Percentiles rank a stretch among this genome's conserved stretches.
Evolutionary conservation across 1,284 basidiomycete species (phyloP).

Genomic region (Fomitopsis palustris): DNA sequence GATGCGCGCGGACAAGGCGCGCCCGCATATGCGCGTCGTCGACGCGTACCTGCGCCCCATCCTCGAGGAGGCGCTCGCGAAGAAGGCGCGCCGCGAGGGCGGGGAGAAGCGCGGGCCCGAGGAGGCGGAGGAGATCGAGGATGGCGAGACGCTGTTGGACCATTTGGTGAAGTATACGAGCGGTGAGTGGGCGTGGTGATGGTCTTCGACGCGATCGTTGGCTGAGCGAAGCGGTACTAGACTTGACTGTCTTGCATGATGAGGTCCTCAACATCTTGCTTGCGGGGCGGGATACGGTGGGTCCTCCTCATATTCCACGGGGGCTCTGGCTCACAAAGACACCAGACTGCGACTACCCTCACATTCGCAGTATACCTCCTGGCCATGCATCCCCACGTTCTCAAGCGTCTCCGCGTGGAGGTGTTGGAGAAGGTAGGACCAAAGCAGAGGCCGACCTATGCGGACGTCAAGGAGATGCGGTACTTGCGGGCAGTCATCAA

Average conservation of each 20-base stretch:
- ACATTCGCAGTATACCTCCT: conserved; percentile 39
- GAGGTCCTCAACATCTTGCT: conserved; percentile 39
- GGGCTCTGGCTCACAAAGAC: too few species aligned
- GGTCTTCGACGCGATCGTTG: not conserved
- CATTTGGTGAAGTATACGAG: conserved; percentile 34
- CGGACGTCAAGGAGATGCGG: conserved; percentile 35
- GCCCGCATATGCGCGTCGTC: conserved; percentile 16
- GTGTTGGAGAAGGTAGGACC: conserved; percentile 32
- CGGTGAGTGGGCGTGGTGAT: conserved; percentile 14
- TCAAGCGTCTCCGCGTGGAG: conserved; percentile 34
- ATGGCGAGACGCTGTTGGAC: conserved; percentile 34
- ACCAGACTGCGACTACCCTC: conserved; percentile 30
- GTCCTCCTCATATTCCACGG: not conserved
- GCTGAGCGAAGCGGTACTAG: not conserved
- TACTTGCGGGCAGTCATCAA: conserved; percentile 33
- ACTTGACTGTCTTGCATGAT: conserved; percentile 30
- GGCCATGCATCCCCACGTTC: conserved; percentile 32
- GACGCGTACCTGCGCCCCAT: conserved; percentile 34
- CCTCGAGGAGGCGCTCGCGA: conserved; percentile 34
- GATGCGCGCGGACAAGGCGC: conserved; percentile 9
- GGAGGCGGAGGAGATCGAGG: conserved; percentile 16
- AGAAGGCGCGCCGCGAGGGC: conserved; percentile 19
- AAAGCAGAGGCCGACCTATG: conserved; percentile 31
- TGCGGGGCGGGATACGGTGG: conserved; percentile 39
- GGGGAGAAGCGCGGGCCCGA: conserved; percentile 8